phyloP scores from a whole-genome alignment of 805 yeast genomes.

The Metschnikowia rubicola region DNA sequence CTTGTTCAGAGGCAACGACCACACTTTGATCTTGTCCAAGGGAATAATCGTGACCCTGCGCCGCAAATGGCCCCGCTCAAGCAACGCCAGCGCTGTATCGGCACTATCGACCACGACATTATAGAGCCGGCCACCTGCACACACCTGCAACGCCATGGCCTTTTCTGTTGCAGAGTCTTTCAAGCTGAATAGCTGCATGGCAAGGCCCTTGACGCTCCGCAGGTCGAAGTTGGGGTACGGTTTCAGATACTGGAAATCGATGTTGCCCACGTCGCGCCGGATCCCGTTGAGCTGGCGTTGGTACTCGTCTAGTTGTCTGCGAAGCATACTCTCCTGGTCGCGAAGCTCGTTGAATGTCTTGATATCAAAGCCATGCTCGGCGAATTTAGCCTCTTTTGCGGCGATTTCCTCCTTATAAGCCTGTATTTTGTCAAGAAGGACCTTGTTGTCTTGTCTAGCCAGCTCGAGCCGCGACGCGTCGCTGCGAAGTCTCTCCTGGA shows the following conservation, averaged over 20 bases:
- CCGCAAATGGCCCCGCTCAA: conserved; percentile 73
- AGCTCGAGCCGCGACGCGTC: conserved; percentile 46
- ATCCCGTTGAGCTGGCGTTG: conserved; percentile 49
- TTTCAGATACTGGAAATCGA: conserved; percentile 69
- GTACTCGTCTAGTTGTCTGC: conserved; percentile 25
- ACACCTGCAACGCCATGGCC: conserved; percentile 82
- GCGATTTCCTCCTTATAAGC: conserved; percentile 36
- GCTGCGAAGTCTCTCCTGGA: conserved; percentile 48
- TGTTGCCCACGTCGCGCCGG: conserved; percentile 62
- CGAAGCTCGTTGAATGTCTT: conserved; percentile 42
- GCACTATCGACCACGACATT: conserved; percentile 91
- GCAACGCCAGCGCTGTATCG: conserved; percentile 73
- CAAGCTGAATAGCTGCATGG: conserved; percentile 76
- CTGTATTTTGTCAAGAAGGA: conserved; percentile 42
- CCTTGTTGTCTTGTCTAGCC: conserved; percentile 50
- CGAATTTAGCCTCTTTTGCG: conserved; percentile 40
- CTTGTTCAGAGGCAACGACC: conserved; percentile 47
- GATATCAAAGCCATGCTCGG: conserved; percentile 57
- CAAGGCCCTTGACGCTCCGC: conserved; percentile 75
- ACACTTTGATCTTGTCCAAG: conserved; percentile 73
- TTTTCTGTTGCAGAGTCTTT: conserved; percentile 53
- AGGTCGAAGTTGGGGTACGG: conserved; percentile 63
- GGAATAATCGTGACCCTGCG: conserved; percentile 91
- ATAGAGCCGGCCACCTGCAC: conserved; percentile 89
- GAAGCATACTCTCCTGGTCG: conserved; percentile 36